A percentile compares a stretch with the other conserved stretches of the same genome.
These are phyloP conservation scores for Lolium multiflorum DNA, from an alignment of 176 grass and related monocot species.

Conservation along the genomic window DNA sequence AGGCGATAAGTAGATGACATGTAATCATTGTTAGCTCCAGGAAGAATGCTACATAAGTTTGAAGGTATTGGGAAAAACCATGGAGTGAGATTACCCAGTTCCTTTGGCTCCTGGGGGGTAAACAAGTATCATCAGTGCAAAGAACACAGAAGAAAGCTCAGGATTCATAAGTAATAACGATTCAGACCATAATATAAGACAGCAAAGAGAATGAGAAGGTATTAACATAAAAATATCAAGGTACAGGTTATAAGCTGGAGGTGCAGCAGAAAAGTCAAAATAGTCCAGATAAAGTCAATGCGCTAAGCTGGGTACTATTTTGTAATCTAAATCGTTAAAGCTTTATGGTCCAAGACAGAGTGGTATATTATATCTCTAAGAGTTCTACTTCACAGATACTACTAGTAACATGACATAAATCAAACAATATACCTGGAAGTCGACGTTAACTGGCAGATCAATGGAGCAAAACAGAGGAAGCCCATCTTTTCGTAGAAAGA, in stretches of 20 bases:
- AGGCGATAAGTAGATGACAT: constrained; percentile 82
- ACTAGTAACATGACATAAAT: not conserved
- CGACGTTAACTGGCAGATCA: constrained; percentile 65
- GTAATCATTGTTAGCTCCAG: constrained; percentile 88
- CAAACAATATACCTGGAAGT: constrained; percentile 66
- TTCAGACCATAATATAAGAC: constrained; percentile 19
- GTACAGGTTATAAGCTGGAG: constrained; percentile 15
- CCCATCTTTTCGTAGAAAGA: constrained; percentile 75
- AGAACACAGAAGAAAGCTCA: not conserved
- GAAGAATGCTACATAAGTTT: constrained; percentile 63
- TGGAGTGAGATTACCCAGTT: constrained; percentile 70
- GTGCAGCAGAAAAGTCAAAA: constrained; percentile 4
- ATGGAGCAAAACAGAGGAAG: constrained; percentile 81
- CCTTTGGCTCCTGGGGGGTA: constrained; percentile 54
- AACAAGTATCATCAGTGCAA: constrained; percentile 26
- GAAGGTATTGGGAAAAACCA: constrained; percentile 89
- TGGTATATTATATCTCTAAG: not conserved
- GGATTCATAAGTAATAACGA: constrained; percentile 8
- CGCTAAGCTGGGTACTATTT: not conserved
- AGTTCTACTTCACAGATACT: constrained; percentile 37
- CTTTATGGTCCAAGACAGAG: constrained; percentile 19
- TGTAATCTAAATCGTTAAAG: not conserved
- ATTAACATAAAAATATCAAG: constrained; percentile 6
- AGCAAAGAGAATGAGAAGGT: not conserved
- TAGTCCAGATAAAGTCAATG: constrained; percentile 17